Evolutionary conservation across 345 rosid genomes (phyloP).

Genomic region (Citrus reticulata): DNA sequence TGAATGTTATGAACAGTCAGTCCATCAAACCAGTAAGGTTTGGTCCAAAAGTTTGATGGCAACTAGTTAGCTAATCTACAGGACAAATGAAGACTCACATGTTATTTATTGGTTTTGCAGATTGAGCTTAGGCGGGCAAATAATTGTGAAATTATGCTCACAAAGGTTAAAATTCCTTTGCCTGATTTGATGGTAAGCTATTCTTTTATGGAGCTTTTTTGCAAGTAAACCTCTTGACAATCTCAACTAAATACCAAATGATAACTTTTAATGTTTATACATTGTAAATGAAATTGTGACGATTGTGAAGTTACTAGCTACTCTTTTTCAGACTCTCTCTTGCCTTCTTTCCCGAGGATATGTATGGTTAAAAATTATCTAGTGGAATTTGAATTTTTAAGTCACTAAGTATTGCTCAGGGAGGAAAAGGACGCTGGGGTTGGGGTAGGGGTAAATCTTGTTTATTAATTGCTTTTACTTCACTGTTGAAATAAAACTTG

Average conservation of each 20-base stretch:
- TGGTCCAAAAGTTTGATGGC: background rate
- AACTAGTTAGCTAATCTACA: background rate
- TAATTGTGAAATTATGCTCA: conserved; percentile 86
- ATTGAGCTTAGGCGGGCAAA: conserved; percentile 80
- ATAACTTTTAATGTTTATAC: background rate
- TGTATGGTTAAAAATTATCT: background rate
- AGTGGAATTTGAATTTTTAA: background rate
- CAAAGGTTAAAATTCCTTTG: conserved; percentile 78
- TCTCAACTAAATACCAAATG: background rate
- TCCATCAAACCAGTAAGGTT: background rate
- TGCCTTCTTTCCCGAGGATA: background rate
- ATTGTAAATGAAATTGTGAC: background rate
- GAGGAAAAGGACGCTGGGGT: background rate
- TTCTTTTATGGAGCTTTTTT: conserved; percentile 8
- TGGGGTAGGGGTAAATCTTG: background rate
- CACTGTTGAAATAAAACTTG: background rate
- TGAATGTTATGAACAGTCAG: background rate
- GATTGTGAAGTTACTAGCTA: background rate
- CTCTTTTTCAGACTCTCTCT: background rate
- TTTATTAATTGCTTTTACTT: background rate
- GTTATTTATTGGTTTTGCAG: conserved; percentile 45
- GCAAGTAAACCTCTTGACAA: conserved; percentile 2
- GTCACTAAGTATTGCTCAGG: background rate
- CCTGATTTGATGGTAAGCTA: conserved; percentile 68
- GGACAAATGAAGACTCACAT: conserved; percentile 8